phyloP scores from a whole-genome alignment of 352 stramenopile genomes.

The Phytophthora syringae region DNA sequence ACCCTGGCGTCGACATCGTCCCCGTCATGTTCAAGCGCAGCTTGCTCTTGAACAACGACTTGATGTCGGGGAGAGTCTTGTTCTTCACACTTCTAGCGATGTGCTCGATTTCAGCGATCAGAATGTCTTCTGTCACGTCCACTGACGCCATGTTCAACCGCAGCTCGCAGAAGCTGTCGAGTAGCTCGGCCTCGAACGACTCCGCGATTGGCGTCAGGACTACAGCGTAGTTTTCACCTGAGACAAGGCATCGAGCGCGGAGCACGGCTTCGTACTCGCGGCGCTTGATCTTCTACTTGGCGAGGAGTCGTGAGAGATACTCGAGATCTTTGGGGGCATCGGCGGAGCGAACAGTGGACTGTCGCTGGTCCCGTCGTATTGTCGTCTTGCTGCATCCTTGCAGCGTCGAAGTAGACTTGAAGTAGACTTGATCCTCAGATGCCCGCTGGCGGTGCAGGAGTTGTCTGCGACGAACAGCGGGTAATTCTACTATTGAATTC shows the following conservation, averaged over 20 bases:
- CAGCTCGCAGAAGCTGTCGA: not conserved
- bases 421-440: too few relatives aligned
- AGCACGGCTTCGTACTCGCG: not conserved
- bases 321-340: too few relatives aligned
- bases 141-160: not conserved
- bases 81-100: not conserved
- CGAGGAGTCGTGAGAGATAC: not conserved
- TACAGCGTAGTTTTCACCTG: not conserved
- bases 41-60: not conserved
- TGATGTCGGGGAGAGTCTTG: not conserved
- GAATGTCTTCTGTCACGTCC: not conserved
- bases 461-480: not conserved
- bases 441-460: too few relatives aligned
- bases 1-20: not conserved
- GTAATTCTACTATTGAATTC: not conserved
- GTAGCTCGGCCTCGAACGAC: not conserved
- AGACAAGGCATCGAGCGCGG: not conserved
- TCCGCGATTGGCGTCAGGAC: not conserved
- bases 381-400: too few relatives aligned
- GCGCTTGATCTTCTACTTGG: not conserved
- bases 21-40: not conserved
- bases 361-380: too few relatives aligned
- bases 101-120: not conserved
- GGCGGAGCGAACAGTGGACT: too few relatives aligned
- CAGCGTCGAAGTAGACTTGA: too few relatives aligned